These are phyloP conservation scores for Fragaria nilgerrensis DNA, from an alignment of 306 rosid genomes.

Conservation along the genomic window DNA sequence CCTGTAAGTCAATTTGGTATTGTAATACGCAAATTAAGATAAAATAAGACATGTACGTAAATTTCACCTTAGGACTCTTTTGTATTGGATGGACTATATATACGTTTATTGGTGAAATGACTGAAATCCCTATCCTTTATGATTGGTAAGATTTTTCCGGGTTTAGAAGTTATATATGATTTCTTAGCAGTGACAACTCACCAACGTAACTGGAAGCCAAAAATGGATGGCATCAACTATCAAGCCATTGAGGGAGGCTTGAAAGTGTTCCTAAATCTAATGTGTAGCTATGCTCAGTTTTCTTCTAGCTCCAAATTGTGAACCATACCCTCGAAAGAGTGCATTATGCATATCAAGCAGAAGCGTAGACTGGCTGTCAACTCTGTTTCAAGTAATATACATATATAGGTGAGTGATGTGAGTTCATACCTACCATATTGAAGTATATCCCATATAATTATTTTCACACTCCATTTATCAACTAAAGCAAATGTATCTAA, in stretches of 20 bases:
- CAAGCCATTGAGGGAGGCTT: too few relatives aligned
- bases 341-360: neutral
- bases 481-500: conserved; percentile 6
- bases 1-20: neutral
- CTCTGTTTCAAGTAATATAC: neutral
- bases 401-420: too few relatives aligned
- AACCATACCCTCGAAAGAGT: neutral
- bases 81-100: too few relatives aligned
- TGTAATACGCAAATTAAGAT: neutral
- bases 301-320: neutral
- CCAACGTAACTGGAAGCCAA: neutral
- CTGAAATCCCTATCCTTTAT: neutral
- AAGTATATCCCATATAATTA: neutral
- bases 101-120: neutral
- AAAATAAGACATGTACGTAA: neutral
- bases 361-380: neutral
- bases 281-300: neutral
- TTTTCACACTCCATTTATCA: neutral
- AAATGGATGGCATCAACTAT: neutral
- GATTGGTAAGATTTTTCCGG: neutral
- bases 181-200: neutral
- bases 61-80: neutral
- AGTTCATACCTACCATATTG: neutral
- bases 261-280: neutral
- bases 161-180: neutral